These are phyloP conservation scores for Aspergillus ruber DNA, from an alignment of 2,329 filamentous ascomycete species.

Conservation along the genomic window DNA sequence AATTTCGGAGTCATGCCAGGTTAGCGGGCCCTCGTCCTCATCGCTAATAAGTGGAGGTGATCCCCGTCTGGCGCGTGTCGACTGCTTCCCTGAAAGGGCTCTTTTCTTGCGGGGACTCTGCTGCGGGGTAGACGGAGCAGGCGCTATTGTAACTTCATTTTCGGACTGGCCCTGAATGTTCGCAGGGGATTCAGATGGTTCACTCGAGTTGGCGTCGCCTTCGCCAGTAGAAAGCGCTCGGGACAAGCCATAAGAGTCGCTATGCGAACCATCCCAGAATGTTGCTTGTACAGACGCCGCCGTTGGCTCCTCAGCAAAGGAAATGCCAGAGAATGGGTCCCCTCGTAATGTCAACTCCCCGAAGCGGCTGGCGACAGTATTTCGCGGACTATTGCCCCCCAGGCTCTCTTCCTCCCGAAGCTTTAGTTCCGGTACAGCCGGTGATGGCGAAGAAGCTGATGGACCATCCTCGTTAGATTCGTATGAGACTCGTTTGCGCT, in stretches of 20 bases:
- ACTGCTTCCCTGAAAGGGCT: constrained; percentile 13
- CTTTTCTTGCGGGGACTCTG: constrained; percentile 19
- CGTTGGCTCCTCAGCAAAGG: constrained; percentile 6
- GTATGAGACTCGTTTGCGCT: constrained; percentile 29
- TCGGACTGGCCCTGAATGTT: constrained; percentile 5
- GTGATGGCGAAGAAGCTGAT: constrained; percentile 28
- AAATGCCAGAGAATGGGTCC: constrained; percentile 14
- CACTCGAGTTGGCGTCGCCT: constrained; percentile 5
- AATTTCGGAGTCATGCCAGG: constrained; percentile 57
- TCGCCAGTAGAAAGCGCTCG: constrained; percentile 9
- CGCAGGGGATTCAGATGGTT: constrained; percentile 7
- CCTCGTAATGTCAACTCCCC: constrained; percentile 35
- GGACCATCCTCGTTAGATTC: constrained; percentile 24
- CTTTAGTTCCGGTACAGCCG: constrained; percentile 26
- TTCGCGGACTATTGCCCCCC: constrained; percentile 32
- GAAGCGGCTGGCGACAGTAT: constrained; percentile 34
- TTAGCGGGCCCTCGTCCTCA: constrained; percentile 27
- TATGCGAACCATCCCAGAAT: constrained; percentile 7
- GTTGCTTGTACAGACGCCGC: constrained; percentile 7
- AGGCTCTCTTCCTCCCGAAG: constrained; percentile 26
- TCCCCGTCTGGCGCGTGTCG: constrained; percentile 19
- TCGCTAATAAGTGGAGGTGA: constrained; percentile 28
- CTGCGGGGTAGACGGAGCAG: constrained; percentile 14
- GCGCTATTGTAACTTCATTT: constrained; percentile 5
- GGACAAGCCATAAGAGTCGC: constrained; percentile 13